phyloP scores from a whole-genome alignment of 192 early-diverging fungal genomes.

The Chytriomyces sp. region DNA sequence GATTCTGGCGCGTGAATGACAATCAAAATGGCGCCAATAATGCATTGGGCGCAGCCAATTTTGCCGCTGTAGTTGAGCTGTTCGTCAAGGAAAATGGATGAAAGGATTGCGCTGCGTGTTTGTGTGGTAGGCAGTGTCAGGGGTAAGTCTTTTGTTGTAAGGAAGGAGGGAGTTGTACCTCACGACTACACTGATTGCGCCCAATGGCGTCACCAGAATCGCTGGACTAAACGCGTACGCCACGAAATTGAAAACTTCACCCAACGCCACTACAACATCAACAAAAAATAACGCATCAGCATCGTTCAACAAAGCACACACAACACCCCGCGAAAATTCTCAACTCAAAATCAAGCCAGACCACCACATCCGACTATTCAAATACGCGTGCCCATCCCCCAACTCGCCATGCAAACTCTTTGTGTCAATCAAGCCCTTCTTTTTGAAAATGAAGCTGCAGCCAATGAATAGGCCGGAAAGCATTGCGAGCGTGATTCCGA shows the following conservation, averaged over 20 bases:
- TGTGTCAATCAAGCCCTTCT: conserved; percentile 83
- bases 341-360: conserved; percentile 80
- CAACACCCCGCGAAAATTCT: conserved; percentile 6
- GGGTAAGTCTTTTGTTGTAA: not conserved
- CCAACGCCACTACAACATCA: conserved; percentile 73
- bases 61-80: conserved; percentile 60
- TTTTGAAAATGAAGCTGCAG: conserved; percentile 86
- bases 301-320: too few species aligned
- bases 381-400: conserved; percentile 69
- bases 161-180: conserved; percentile 57
- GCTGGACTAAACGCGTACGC: conserved; percentile 95
- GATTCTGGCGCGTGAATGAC: conserved; percentile 54
- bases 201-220: conserved; percentile 89
- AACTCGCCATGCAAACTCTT: conserved; percentile 10
- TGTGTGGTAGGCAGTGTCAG: not conserved
- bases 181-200: conserved; percentile 86
- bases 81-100: conserved; percentile 64
- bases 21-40: conserved; percentile 64
- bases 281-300: not conserved
- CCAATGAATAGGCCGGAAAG: conserved; percentile 85
- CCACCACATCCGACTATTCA: conserved; percentile 90
- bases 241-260: conserved; percentile 91
- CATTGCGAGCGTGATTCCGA: conserved; percentile 86
- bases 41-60: conserved; percentile 66
- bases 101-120: conserved; percentile 58